A percentile compares a stretch with the other conserved stretches of the same genome.
Evolutionary conservation across 2,329 filamentous ascomycete species (phyloP).

Genomic region (Ilyonectria mors-panacis): DNA sequence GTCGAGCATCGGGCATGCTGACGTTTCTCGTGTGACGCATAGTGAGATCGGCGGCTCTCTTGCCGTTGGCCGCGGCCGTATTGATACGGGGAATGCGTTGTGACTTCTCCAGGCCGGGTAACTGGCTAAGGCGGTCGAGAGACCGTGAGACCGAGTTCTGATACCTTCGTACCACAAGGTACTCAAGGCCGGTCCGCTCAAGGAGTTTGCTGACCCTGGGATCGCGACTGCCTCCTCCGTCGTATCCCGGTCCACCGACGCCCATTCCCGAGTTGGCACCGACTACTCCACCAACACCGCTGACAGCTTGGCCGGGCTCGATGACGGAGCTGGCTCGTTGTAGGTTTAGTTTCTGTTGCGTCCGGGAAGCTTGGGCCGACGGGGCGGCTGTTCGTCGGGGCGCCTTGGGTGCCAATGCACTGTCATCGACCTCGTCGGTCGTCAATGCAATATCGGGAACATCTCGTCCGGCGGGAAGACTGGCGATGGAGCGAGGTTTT

Average conservation of each 20-base stretch:
- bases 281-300: conserved; percentile 55
- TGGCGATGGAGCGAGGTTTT: conserved; percentile 61
- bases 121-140: conserved; percentile 61
- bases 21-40: conserved; percentile 57
- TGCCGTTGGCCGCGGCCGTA: conserved; percentile 56
- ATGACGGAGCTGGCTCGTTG: conserved; percentile 81
- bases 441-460: conserved; percentile 39
- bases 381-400: conserved; percentile 58
- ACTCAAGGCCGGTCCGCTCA: conserved; percentile 80
- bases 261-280: conserved; percentile 65
- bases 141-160: conserved; percentile 79
- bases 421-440: conserved; percentile 57
- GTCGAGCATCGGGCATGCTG: conserved; percentile 55
- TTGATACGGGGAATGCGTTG: conserved; percentile 63
- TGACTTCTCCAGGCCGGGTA: conserved; percentile 67
- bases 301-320: conserved; percentile 69
- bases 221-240: conserved; percentile 66
- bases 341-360: conserved; percentile 82
- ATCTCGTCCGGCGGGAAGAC: conserved; percentile 49
- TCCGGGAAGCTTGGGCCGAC: conserved; percentile 73
- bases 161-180: conserved; percentile 80
- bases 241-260: conserved; percentile 69
- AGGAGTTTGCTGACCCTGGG: conserved; percentile 76
- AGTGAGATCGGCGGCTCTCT: conserved; percentile 49
- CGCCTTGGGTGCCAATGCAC: conserved; percentile 63